Evolutionary conservation across 2,329 filamentous ascomycete species (phyloP), one percentile per base, ranked within the genome.

Genomic region (Paramyrothecium sp.): DNA sequence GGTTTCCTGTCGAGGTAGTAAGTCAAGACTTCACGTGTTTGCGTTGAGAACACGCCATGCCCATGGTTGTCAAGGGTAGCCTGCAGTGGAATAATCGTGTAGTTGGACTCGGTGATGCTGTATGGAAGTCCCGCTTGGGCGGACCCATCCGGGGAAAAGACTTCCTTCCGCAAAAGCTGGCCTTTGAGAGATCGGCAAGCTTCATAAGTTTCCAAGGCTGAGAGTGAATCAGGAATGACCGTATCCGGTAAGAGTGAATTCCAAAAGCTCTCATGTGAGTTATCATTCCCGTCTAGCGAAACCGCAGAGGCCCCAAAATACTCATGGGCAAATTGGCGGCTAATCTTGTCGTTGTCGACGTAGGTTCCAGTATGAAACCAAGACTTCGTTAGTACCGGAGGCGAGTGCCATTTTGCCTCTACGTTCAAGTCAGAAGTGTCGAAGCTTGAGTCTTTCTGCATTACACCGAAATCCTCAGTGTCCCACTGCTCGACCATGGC

Each of bases 401-500:
- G 50, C 13, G 34, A 21, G 12, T 7, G 20, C n/a, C 8, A 53
- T 7, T 20, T 10, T 20, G 8, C 13, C 10, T 53, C 33, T 17
- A 20, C 4, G 10, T 23, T 41, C 21, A 23, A 7, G 16, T 8
- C 33, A 38, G 33, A 10, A 38, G 33, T 16, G 33, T 16, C 33
- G 33, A 38, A 38, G 33, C 33, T 38, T 10, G 33, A 38, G 16
- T 38, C 16, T 38, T 38, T 38, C 33, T 38, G 33, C 33, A 38
- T 38, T 10, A 38, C 33, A n/a, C 20, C 38, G 44, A 53, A 55
- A 3, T 34, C 22, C 50, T 67, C 63, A 2, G 60, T 57, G 26
- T 68, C 65, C 62, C 60, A 64, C 7, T 56, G 44, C 38, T 73
- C 69, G 1, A 70, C 69, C 59, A 65, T 65, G 3, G 56, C 69